These are phyloP conservation scores for Populus alba DNA, from an alignment of 345 rosid species.

Conservation along the genomic window DNA sequence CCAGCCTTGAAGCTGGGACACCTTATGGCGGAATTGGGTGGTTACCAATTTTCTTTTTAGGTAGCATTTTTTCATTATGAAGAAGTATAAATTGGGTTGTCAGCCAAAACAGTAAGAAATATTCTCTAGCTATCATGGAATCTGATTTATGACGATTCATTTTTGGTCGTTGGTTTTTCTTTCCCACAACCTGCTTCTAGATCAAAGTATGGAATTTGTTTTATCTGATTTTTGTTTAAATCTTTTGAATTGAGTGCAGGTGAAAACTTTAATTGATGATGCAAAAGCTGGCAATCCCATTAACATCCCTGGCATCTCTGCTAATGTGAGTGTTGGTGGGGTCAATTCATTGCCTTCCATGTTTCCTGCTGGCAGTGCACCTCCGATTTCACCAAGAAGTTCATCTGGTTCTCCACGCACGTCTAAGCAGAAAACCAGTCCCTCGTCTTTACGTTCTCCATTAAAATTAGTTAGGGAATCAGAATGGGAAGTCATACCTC, in stretches of 20 bases:
- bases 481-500: conserved; percentile 28
- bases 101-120: neutral
- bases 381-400: conserved; percentile 36
- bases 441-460: conserved; percentile 21
- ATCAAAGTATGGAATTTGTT: neutral
- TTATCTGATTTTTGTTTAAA: neutral
- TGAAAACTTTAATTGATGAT: conserved; percentile 24
- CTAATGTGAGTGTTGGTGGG: neutral
- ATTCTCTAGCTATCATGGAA: neutral
- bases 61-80: no score
- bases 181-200: neutral
- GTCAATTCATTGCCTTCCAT: conserved; percentile 23
- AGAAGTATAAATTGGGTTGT: no score
- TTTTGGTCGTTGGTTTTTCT: neutral
- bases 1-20: neutral
- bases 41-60: neutral
- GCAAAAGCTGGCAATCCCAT: conserved; percentile 21
- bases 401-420: conserved; percentile 30
- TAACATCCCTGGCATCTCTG: neutral
- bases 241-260: conserved; percentile 10
- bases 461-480: conserved; percentile 23
- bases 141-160: neutral
- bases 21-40: neutral
- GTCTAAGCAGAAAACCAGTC: conserved; percentile 26
- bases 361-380: conserved; percentile 31